A percentile compares a stretch with the other conserved stretches of the same genome.
Conservation (phyloP, 345 rosid genomes). For the Acer saccharum region DNA sequence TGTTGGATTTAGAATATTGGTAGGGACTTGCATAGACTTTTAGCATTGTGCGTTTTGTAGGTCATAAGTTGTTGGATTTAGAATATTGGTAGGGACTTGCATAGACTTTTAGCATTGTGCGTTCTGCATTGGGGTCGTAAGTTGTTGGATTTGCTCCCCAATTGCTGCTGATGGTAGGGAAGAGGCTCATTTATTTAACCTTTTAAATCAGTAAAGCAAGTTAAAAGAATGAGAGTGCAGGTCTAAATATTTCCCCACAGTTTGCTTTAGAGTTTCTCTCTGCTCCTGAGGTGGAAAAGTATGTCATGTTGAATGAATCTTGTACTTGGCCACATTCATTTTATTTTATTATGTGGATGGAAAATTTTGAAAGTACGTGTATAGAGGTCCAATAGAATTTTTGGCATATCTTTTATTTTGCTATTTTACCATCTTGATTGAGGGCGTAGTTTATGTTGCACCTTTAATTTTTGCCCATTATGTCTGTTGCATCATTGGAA, state of each 20-base stretch:
- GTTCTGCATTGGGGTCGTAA: background rate
- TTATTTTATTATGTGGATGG: background rate
- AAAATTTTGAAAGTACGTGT: background rate
- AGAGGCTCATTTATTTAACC: background rate
- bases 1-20: background rate
- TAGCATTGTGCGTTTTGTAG: background rate
- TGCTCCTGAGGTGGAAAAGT: background rate
- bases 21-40: background rate
- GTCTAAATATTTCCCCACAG: background rate
- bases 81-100: background rate
- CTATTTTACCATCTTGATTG: background rate
- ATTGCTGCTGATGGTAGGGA: background rate
- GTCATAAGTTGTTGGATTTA: background rate
- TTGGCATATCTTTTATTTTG: background rate
- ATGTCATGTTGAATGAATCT: background rate
- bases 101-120: background rate
- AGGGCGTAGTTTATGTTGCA: background rate
- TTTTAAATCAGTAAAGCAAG: background rate
- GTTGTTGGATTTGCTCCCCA: background rate
- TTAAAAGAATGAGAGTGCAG: background rate
- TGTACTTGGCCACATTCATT: background rate
- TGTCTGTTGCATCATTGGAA: background rate
- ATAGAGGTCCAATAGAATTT: background rate
- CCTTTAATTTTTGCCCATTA: background rate
- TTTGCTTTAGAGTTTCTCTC: background rate